A percentile compares a stretch with the other conserved stretches of the same genome.
Conservation (phyloP, 495 filamentous ascomycete genomes). For the Corynascus novoguineensis region DNA sequence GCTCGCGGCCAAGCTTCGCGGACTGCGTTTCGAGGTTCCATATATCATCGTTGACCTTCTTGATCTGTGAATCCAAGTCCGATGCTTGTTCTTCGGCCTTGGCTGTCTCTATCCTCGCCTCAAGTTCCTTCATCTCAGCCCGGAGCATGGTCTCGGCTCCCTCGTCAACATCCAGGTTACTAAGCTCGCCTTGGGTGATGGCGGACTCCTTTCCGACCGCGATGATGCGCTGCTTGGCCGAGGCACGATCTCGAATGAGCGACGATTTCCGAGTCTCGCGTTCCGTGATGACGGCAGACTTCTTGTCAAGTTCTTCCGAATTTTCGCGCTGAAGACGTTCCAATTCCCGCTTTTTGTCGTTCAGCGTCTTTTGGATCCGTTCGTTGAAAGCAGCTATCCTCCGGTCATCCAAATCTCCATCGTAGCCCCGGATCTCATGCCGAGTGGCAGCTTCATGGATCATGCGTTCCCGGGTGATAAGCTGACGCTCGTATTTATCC, state of each 20-base stretch:
- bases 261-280: conserved; percentile 63
- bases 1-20: conserved; percentile 63
- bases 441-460: conserved; percentile 70
- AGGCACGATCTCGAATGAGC: conserved; percentile 63
- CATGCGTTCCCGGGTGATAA: conserved; percentile 61
- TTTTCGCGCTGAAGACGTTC: conserved; percentile 69
- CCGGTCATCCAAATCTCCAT: conserved; percentile 66
- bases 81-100: conserved; percentile 55
- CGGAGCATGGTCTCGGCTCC: conserved; percentile 70
- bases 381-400: conserved; percentile 72
- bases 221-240: conserved; percentile 61
- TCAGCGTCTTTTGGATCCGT: conserved; percentile 63
- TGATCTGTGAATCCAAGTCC: conserved; percentile 64
- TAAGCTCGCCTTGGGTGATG: conserved; percentile 57
- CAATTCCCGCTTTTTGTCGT: conserved; percentile 70
- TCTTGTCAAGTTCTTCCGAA: conserved; percentile 60
- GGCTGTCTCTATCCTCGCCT: conserved; percentile 53
- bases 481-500: conserved; percentile 73
- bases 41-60: conserved; percentile 55
- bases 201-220: conserved; percentile 61
- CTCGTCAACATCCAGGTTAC: conserved; percentile 73
- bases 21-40: conserved; percentile 62
- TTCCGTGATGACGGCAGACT: conserved; percentile 60
- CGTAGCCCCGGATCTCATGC: conserved; percentile 82
- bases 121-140: conserved; percentile 63